phyloP scores from a whole-genome alignment of 495 filamentous ascomycete species.

The Daldinia childiae region DNA sequence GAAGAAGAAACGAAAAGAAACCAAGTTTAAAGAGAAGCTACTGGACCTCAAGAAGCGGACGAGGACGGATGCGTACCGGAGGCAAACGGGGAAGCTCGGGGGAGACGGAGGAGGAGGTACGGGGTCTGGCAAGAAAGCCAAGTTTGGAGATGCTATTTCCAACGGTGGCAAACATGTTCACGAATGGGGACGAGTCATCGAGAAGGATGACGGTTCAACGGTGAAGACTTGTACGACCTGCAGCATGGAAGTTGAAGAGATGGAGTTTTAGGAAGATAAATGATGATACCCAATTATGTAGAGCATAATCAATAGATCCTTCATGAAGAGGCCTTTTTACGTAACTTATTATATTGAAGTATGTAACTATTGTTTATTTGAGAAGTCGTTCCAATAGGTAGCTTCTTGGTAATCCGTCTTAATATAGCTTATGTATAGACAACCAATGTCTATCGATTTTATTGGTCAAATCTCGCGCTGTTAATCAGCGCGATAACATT shows the following conservation, averaged over 20 bases:
- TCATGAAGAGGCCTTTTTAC: neutral
- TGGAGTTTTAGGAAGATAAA: conserved; percentile 72
- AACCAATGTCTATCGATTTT: neutral
- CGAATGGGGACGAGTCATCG: conserved; percentile 85
- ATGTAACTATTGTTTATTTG: neutral
- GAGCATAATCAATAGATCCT: neutral
- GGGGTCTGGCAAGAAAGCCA: conserved; percentile 47
- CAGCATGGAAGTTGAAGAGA: conserved; percentile 96
- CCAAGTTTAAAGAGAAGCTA: conserved; percentile 88
- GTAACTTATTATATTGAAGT: neutral
- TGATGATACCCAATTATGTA: conserved; percentile 25
- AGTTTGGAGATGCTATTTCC: conserved; percentile 80
- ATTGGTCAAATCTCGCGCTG: neutral
- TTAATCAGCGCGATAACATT: neutral
- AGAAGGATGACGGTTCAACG: conserved; percentile 80
- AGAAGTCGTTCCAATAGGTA: neutral
- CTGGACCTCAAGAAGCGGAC: conserved; percentile 93
- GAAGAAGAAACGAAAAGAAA: conserved; percentile 88
- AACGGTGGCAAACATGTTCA: conserved; percentile 81
- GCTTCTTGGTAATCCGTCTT: neutral
- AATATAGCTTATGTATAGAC: neutral
- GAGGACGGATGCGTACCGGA: conserved; percentile 85
- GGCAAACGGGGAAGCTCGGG: conserved; percentile 59
- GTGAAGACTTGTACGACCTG: conserved; percentile 89
- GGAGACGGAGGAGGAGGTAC: conserved; percentile 52